Conservation (phyloP, 169 alveolate genomes). For the Theileria orientalis region DNA sequence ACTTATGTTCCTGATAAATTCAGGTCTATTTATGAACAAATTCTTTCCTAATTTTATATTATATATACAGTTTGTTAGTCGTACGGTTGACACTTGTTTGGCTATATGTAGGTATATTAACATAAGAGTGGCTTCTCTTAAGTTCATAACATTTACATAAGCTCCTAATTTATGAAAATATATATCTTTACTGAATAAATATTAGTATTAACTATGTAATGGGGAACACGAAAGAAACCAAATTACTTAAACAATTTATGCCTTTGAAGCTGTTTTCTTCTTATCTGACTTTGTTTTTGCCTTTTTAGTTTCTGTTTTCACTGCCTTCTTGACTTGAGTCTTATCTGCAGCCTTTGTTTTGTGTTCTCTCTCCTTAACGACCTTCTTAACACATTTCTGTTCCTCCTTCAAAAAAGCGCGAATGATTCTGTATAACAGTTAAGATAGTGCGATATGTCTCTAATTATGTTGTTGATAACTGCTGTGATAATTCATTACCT, state of each 20-base stretch:
- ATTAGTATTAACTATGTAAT: neutral
- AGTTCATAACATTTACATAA: too few relatives aligned
- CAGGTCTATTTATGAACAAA: too few relatives aligned
- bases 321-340: constrained; percentile 23
- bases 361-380: constrained; percentile 71
- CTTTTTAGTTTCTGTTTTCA: constrained; percentile 47
- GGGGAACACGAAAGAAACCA: neutral
- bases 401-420: constrained; percentile 91
- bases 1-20: too few relatives aligned
- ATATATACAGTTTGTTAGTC: too few relatives aligned
- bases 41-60: too few relatives aligned
- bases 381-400: constrained; percentile 83
- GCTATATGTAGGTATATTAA: too few relatives aligned
- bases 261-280: constrained; percentile 24
- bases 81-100: too few relatives aligned
- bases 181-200: too few relatives aligned
- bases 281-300: constrained; percentile 37
- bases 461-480: neutral
- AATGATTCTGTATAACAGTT: constrained; percentile 69
- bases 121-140: too few relatives aligned
- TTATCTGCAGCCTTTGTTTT: constrained; percentile 54
- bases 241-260: neutral
- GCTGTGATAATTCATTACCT: constrained; percentile 34
- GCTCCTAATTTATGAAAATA: too few relatives aligned
- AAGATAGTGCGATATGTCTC: neutral